Conservation (phyloP, 768 basidiomycete genomes). For the Sutorius australiensis region DNA sequence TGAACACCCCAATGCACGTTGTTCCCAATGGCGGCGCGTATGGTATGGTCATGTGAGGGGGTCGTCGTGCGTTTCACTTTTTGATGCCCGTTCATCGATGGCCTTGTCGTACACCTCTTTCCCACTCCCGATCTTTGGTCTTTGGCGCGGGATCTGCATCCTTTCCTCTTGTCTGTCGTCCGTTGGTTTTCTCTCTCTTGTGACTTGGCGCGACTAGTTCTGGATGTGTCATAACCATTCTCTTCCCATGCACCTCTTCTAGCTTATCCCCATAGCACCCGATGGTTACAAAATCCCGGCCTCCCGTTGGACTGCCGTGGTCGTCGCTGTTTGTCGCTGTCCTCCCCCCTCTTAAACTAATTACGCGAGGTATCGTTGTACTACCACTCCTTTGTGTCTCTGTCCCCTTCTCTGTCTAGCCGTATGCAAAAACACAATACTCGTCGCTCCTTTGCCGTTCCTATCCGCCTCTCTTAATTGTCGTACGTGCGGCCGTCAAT, state of each 20-base stretch:
- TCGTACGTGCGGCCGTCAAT: not conserved
- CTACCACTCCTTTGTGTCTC: constrained; percentile 21
- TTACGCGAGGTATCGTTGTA: constrained; percentile 22
- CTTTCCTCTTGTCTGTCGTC: constrained; percentile 10
- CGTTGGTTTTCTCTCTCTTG: constrained; percentile 13
- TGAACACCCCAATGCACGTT: constrained; percentile 37
- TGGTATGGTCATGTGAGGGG: constrained; percentile 36
- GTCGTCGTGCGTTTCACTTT: constrained; percentile 5
- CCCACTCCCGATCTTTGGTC: constrained; percentile 12
- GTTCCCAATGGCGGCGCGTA: constrained; percentile 38
- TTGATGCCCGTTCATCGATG: not conserved
- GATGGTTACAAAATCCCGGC: constrained; percentile 11
- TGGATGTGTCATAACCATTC: constrained; percentile 13
- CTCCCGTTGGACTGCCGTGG: not conserved
- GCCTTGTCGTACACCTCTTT: constrained; percentile 10
- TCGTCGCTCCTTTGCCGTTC: constrained; percentile 5
- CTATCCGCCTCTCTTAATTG: not conserved
- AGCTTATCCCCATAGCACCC: constrained; percentile 13
- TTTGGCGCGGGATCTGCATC: constrained; percentile 10
- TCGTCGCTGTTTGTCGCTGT: constrained; percentile 5
- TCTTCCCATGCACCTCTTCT: not conserved
- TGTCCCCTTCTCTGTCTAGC: constrained; percentile 7
- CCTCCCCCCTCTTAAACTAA: constrained; percentile 11
- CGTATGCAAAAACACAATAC: constrained; percentile 13
- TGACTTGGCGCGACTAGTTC: constrained; percentile 11